Conservation (phyloP, 225 moss, liverwort and hornwort genomes). For the Lunularia cruciata region DNA sequence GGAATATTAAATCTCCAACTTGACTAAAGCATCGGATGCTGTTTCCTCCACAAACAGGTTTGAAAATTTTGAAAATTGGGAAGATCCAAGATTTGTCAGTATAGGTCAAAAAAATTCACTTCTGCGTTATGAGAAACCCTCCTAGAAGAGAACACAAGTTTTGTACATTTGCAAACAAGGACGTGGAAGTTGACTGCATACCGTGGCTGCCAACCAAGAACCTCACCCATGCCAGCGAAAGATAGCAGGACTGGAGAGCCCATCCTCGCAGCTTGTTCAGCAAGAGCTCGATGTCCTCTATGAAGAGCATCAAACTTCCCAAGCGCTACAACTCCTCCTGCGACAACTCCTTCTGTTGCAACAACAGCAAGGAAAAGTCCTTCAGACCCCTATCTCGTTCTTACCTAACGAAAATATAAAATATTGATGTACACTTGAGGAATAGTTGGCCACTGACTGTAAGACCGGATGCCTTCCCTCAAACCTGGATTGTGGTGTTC, state of each 20-base stretch:
- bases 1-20: no score
- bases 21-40: no score
- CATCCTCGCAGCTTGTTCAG: slow-evolving; percentile 81
- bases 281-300: slow-evolving; percentile 85
- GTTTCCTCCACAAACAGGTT: no score
- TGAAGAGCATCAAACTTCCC: slow-evolving; percentile 99
- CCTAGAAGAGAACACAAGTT: no score
- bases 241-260: slow-evolving; percentile 82
- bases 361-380: background rate
- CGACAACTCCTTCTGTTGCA: slow-evolving; percentile 72
- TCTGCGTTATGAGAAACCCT: no score
- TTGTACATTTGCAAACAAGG: no score
- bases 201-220: slow-evolving; percentile 89
- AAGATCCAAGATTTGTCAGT: no score
- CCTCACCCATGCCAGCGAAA: slow-evolving; percentile 90
- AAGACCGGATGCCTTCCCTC: slow-evolving; percentile 79
- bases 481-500: slow-evolving; percentile 80
- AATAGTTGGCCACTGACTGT: slow-evolving; percentile 95
- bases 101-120: no score
- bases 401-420: background rate
- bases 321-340: slow-evolving; percentile 84
- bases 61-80: no score
- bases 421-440: slow-evolving; percentile 97
- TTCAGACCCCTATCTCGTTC: background rate
- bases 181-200: slow-evolving; percentile 31